Evolutionary conservation across 2,329 filamentous ascomycete species (phyloP), one percentile per base, ranked within the genome.

Genomic region (Metarhizium guizhouense): DNA sequence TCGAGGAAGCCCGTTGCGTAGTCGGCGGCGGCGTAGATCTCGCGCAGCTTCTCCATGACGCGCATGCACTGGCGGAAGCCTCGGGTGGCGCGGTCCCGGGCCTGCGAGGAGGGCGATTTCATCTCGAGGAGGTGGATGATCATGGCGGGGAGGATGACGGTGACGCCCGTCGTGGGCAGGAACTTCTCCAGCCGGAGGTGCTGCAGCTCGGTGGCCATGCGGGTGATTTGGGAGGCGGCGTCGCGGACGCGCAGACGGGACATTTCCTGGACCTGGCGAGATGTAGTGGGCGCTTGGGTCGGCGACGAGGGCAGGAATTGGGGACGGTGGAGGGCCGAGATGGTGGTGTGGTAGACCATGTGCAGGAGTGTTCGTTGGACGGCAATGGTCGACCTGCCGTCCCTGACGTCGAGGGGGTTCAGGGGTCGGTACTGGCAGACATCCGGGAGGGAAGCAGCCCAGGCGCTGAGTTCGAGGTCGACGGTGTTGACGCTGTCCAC

Each of bases 1-100:
- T 95, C 90, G n/a, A 96, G 79, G 74, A 96, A 96, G 2, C 89
- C 89, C 1, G 89, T 93, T n/a, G 90, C 91, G 64, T 94, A 96
- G 70, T 96, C 92, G n/a, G 93, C 93, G 0, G 92, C 91, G 0
- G 91, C 86, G 65, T 97, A 96, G 34, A 91, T 89, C 65, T 96
- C 90, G 42, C 91, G 84, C 18, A 97, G 79, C 60, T 86, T 87
- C 68, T 91, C 86, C 77, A 96, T 88, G 57, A 96, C 90, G 50
- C 86, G 82, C 90, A 96, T 96, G 73, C 93, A 96, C 68, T 91
- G 87, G 63, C 87, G 87, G 74, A 96, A 96, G 20, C 90, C 89
- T 56, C 86, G 82, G 29, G 91, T 80, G 50, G 89, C 91, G 47
- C 82, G 79, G 57, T 88, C 81, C 18, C 90, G 84, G 3, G 87